phyloP scores from a whole-genome alignment of 2,329 filamentous ascomycete genomes.

The Neodidymelliopsis sp. region DNA sequence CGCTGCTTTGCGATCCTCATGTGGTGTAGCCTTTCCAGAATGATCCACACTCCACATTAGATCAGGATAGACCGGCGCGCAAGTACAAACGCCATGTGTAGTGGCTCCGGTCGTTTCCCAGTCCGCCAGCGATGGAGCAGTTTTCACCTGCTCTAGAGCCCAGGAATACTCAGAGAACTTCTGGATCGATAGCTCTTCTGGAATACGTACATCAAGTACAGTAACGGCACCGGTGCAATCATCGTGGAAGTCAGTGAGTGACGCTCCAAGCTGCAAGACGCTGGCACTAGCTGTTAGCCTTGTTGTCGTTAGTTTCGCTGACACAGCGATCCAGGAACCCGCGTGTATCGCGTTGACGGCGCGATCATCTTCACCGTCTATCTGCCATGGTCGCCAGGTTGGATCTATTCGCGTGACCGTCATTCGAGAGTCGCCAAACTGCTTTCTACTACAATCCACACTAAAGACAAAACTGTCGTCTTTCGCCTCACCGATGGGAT shows the following conservation, averaged over 20 bases:
- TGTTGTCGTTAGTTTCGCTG: conserved; percentile 10
- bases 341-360: conserved; percentile 11
- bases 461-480: conserved; percentile 67
- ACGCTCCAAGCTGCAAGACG: conserved; percentile 2
- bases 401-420: conserved; percentile 56
- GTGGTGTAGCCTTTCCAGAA: conserved; percentile 27
- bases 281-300: conserved; percentile 6
- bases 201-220: conserved; percentile 30
- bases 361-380: conserved; percentile 1
- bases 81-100: conserved; percentile 23
- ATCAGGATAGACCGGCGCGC: conserved; percentile 34
- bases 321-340: conserved; percentile 21
- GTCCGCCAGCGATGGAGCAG: conserved; percentile 21
- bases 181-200: conserved; percentile 3
- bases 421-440: conserved; percentile 56
- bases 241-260: background rate
- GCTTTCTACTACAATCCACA: conserved; percentile 54
- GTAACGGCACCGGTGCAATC: conserved; percentile 30
- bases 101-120: conserved; percentile 28
- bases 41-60: conserved; percentile 38
- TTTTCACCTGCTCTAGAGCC: conserved; percentile 27
- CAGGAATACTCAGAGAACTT: conserved; percentile 29
- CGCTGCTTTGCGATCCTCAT: conserved; percentile 55
- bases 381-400: conserved; percentile 41
- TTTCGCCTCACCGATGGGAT: conserved; percentile 54